Percentiles rank a stretch among this genome's conserved stretches.
Conservation (phyloP, 805 yeast genomes). For the Wickerhamomyces subpelliculosus region DNA sequence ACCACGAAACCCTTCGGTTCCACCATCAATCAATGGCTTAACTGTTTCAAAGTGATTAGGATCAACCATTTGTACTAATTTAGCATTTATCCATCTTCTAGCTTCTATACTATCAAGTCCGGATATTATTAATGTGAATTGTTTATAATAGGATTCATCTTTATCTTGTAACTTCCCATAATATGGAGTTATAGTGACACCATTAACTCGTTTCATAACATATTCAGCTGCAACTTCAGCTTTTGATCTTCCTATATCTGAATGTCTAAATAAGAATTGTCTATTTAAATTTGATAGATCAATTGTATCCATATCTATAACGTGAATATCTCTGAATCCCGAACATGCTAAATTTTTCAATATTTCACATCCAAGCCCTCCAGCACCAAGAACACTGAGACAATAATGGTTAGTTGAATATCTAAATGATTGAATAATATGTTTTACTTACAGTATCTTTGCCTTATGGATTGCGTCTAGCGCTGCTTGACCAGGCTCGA, state of each 20-base stretch:
- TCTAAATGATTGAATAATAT: too few species aligned
- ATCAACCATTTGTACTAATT: conserved; percentile 58
- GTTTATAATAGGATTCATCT: conserved; percentile 51
- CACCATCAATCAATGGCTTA: conserved; percentile 84
- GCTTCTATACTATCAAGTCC: conserved; percentile 91
- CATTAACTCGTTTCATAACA: conserved; percentile 40
- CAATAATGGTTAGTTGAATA: conserved; percentile 4
- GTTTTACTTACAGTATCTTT: conserved; percentile 27
- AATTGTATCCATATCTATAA: conserved; percentile 88
- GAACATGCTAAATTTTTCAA: conserved; percentile 69
- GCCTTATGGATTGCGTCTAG: conserved; percentile 17
- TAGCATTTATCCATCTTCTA: conserved; percentile 79
- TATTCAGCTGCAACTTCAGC: conserved; percentile 69
- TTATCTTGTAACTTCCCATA: conserved; percentile 62
- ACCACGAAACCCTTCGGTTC: conserved; percentile 92
- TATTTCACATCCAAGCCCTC: conserved; percentile 91
- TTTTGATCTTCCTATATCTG: conserved; percentile 81
- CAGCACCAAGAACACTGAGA: conserved; percentile 76
- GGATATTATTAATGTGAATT: conserved; percentile 69
- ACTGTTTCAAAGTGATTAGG: conserved; percentile 38
- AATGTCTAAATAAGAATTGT: conserved; percentile 76
- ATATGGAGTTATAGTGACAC: conserved; percentile 47
- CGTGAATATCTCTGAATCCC: conserved; percentile 72
- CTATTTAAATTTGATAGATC: conserved; percentile 87
- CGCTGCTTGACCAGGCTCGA: conserved; percentile 25